Evolutionary conservation across 2,329 filamentous ascomycete species (phyloP).

Genomic region (Neopestalotiopsis sp.): DNA sequence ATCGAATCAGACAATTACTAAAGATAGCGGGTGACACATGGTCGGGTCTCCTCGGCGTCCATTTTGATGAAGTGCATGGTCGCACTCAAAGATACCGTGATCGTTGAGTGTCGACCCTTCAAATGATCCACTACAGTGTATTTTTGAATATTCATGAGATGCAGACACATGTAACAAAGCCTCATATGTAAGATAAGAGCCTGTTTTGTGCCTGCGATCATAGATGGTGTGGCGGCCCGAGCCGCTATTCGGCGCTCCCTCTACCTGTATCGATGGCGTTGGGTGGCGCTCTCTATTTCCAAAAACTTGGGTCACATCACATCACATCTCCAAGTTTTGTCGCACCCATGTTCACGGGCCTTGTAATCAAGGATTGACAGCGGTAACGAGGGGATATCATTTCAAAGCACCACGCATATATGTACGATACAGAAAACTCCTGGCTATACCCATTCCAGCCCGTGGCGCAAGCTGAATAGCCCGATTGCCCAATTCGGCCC

Average conservation of each 20-base stretch:
- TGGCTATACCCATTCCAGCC: background rate
- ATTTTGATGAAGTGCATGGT: background rate
- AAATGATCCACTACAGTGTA: background rate
- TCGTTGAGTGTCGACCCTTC: background rate
- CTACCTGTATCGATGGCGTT: background rate
- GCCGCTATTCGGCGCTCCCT: background rate
- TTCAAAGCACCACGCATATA: background rate
- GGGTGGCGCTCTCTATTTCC: background rate
- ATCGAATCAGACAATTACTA: background rate
- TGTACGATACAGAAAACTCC: background rate
- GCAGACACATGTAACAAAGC: background rate
- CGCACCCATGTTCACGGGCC: background rate
- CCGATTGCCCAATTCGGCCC: background rate
- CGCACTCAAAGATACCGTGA: background rate
- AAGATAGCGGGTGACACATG: background rate
- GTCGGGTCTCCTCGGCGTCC: background rate
- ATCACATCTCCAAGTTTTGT: background rate
- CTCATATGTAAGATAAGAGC: background rate
- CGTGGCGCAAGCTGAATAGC: background rate
- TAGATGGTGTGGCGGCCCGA: background rate
- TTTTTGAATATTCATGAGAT: background rate
- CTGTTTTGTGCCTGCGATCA: background rate
- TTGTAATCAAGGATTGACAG: background rate
- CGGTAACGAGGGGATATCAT: slow-evolving; percentile 1
- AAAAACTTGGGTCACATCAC: background rate